Evolutionary conservation across 345 rosid genomes (phyloP).

Genomic region (Punica granatum): DNA sequence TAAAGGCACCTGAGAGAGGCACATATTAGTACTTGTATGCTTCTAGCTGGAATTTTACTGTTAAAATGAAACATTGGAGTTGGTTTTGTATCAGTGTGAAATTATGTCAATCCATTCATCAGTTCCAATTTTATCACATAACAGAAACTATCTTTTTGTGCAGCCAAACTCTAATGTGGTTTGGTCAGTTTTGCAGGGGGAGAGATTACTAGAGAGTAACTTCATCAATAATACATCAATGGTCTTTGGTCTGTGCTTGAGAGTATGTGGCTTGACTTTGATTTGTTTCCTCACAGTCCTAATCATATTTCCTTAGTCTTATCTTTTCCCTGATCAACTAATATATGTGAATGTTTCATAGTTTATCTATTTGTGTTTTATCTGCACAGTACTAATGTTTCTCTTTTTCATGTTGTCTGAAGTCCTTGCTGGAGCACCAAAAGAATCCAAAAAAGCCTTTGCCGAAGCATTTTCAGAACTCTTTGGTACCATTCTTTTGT

Average conservation of each 20-base stretch:
- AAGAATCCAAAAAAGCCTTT: slow-evolving; percentile 77
- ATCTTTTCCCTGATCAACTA: too few species aligned
- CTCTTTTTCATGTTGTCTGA: slow-evolving; percentile 12
- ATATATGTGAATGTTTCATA: too few species aligned
- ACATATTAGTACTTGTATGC: not conserved
- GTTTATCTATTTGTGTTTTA: not conserved
- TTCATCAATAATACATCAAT: slow-evolving; percentile 91
- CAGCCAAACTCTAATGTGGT: slow-evolving; percentile 7
- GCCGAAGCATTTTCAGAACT: slow-evolving; percentile 80
- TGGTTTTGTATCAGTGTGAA: not conserved
- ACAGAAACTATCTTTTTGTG: not conserved
- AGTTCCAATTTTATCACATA: not conserved
- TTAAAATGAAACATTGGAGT: not conserved
- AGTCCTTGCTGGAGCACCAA: slow-evolving; percentile 89
- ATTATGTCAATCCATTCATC: not conserved
- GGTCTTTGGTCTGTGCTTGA: slow-evolving; percentile 83
- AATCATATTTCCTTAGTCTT: too few species aligned
- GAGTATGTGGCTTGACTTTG: slow-evolving; percentile 40
- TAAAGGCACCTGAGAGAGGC: not conserved
- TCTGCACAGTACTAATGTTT: not conserved
- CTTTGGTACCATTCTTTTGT: slow-evolving; percentile 52
- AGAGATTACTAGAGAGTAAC: slow-evolving; percentile 82
- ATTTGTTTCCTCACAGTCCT: slow-evolving; percentile 1
- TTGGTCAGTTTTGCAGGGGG: slow-evolving; percentile 53
- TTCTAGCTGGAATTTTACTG: too few species aligned